phyloP scores from a whole-genome alignment of 805 yeast species.

The Wickerhamomyces ciferrii region DNA sequence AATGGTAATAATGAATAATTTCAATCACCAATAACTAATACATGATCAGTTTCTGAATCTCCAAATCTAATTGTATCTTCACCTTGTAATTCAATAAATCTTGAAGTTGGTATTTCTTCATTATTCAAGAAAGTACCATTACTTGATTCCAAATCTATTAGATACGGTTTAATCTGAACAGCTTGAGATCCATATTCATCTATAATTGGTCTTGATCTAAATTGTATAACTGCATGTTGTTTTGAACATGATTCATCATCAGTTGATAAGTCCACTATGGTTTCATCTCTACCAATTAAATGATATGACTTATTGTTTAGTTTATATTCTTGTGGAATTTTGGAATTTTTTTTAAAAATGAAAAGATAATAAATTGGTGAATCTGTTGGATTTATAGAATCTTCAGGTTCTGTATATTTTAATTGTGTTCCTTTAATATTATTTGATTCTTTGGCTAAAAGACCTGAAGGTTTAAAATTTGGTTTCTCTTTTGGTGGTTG shows the following conservation, averaged over 20 bases:
- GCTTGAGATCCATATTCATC: neutral
- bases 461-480: constrained; percentile 36
- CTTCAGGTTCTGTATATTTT: constrained; percentile 32
- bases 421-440: constrained; percentile 28
- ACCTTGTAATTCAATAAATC: constrained; percentile 35
- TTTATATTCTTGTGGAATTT: constrained; percentile 17
- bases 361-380: constrained; percentile 22
- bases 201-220: constrained; percentile 20
- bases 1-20: neutral
- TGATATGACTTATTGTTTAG: constrained; percentile 23
- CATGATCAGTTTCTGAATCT: constrained; percentile 25
- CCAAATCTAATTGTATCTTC: constrained; percentile 39
- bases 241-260: constrained; percentile 33
- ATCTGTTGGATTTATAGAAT: constrained; percentile 25
- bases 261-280: constrained; percentile 31
- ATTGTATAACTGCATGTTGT: constrained; percentile 47
- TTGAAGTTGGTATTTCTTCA: constrained; percentile 29
- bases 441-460: constrained; percentile 34
- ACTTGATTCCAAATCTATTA: constrained; percentile 42
- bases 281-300: constrained; percentile 31
- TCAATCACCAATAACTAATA: constrained; percentile 9
- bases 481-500: constrained; percentile 17
- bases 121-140: constrained; percentile 42
- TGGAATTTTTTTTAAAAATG: constrained; percentile 23
- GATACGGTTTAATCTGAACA: constrained; percentile 24